Evolutionary conservation across 768 basidiomycete genomes (phyloP), one percentile per base, ranked within the genome.

Genomic region (Leccinum uliginosum): DNA sequence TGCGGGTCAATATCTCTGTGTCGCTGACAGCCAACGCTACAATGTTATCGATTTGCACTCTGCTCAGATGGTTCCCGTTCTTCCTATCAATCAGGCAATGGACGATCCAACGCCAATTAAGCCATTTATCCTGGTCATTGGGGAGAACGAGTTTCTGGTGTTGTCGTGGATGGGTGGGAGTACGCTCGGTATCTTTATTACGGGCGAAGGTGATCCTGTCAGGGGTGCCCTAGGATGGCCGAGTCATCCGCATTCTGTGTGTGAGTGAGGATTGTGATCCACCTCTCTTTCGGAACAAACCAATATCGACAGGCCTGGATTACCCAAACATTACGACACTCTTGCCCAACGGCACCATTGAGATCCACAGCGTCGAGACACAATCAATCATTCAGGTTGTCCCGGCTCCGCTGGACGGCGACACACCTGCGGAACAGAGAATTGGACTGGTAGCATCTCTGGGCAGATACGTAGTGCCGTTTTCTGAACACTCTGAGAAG

Each of bases 211-310:
- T 0, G 93, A 96, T 70, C 93, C 95, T 5, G 86, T 93, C 8
- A 80, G 94, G 47, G 93, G 93, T 2, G 95, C 94, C 2, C 74
- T 97, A 45, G 83, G 92, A 67, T 97, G 93, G 91, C 79, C 84
- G 3, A 81, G 76, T 50, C 85, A 95, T 75, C 91, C 93, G 0
- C 74, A 83, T 23, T 80, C 85, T 19, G 74, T 93, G 35, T 85
- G 92, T 94, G 65, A 66, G 89, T 82, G 34, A 4, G 38, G 21
- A 45, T 47, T 43, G 8, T 38, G 7, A n/a, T 19, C 9, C 45
- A 23, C 51, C 47, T 29, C 12, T 38, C 14, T 32, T 47, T 23
- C 19, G 57, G 53, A 27, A 56, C 35, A 43, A n/a, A 55, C 46
- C 27, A 11, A 48, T 9, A 15, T 26, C 38, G 23, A 44, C 62